Base-by-base conservation (phyloP, 1,284 basidiomycete species). In the Microbotryum silenes-acaulis region DNA sequence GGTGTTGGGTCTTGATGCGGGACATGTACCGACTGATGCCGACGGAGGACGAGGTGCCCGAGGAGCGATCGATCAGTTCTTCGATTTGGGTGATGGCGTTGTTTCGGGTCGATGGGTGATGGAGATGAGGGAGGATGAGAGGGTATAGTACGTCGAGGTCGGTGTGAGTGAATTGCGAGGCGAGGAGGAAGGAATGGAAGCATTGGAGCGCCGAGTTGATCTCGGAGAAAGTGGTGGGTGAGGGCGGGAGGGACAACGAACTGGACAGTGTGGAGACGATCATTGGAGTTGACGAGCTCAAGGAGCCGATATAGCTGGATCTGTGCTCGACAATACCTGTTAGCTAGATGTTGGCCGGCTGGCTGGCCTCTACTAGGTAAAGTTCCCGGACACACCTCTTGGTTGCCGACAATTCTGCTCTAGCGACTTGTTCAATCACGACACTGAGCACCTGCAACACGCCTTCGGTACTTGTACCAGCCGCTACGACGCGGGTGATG, bases 341-440 rank as follows among this genome's bases (percentile, higher is more conserved):
- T 61, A 62, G 25, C 65, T 49, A 16, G 59, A 60, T 50, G 61
- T 56, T 49, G 67, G 60, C 49, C 65, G 31, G 31, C 31, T 31
- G 31, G 31, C 66, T 31, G 62, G 63, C 6, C 29, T 33, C 25
- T n/a, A 1, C 31, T 51, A 8, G 3, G 10, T 20, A 25, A 12
- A 21, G 16, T 29, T 31, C 46, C 4, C 18, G 16, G 12, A 52
- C 68, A 25, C 44, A 72, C 72, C 68, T 62, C 44, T 66, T 67
- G 27, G 57, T 66, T 2, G 66, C 71, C 0, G 67, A 61, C n/a
- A 73, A 49, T 45, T 72, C 70, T 18, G 72, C 71, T 47, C 72
- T 55, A 42, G 63, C 59, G 21, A 70, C 66, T 54, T 72, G 64
- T 60, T 73, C 72, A 23, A 72, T 69, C 46, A 64, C 67, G 16